Percentiles rank a stretch among this genome's conserved stretches.
Conservation (phyloP, 169 alveolate species). For the Plasmodium chabaudi region DNA sequence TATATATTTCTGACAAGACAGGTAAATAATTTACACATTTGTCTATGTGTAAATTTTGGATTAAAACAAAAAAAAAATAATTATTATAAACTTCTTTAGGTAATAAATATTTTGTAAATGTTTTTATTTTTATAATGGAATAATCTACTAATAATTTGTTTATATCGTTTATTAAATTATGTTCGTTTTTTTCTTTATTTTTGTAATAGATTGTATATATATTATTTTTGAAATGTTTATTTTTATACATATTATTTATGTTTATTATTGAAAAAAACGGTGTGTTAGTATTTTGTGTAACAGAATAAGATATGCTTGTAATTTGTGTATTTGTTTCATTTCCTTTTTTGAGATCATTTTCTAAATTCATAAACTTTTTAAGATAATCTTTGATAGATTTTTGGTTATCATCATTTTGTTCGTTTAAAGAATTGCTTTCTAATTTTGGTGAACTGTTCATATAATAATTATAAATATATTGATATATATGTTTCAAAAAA, state of each 20-base stretch:
- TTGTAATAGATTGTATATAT: slow-evolving; percentile 45
- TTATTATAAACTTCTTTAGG: slow-evolving; percentile 34
- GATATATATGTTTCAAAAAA: slow-evolving; percentile 2
- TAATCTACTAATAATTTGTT: slow-evolving; percentile 42
- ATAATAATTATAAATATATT: not conserved
- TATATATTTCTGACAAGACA: slow-evolving; percentile 48
- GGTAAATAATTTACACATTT: slow-evolving; percentile 40
- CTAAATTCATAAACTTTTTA: not conserved
- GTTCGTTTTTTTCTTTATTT: slow-evolving; percentile 50
- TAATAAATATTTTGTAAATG: slow-evolving; percentile 28
- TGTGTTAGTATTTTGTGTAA: not conserved
- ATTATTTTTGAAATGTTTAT: slow-evolving; percentile 38
- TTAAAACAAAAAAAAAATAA: slow-evolving; percentile 30
- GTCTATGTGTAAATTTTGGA: slow-evolving; percentile 67
- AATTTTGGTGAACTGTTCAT: not conserved
- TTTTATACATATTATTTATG: slow-evolving; percentile 21
- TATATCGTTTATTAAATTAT: slow-evolving; percentile 15
- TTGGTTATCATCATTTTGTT: not conserved
- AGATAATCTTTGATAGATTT: not conserved
- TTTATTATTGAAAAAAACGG: slow-evolving; percentile 17
- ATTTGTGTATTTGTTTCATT: not conserved
- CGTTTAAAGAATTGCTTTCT: not conserved
- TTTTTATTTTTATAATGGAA: slow-evolving; percentile 21
- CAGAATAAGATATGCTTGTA: not conserved
- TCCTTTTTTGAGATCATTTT: slow-evolving; percentile 2